These are phyloP conservation scores for Suhomyces xylopsoci DNA, from an alignment of 805 yeast genomes.

Conservation along the genomic window DNA sequence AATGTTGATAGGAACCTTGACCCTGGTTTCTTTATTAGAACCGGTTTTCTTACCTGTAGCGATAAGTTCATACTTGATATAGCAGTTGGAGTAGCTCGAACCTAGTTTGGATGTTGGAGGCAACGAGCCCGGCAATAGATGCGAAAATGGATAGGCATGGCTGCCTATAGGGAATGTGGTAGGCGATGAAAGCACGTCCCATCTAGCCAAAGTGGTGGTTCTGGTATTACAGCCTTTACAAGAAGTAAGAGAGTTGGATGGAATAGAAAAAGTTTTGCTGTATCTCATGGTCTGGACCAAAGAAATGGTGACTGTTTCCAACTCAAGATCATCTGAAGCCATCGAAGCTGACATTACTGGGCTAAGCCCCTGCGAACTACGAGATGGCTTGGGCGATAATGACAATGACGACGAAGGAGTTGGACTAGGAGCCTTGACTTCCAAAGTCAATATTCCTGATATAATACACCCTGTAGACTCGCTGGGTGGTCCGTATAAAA, in stretches of 20 bases:
- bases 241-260: slow-evolving; percentile 42
- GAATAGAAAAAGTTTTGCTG: slow-evolving; percentile 64
- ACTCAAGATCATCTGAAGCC: slow-evolving; percentile 41
- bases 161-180: slow-evolving; percentile 60
- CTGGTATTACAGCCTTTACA: slow-evolving; percentile 61
- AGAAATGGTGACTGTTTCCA: slow-evolving; percentile 59
- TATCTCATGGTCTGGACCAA: slow-evolving; percentile 70
- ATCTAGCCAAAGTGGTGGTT: slow-evolving; percentile 66
- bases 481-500: slow-evolving; percentile 72
- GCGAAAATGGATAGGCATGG: slow-evolving; percentile 91
- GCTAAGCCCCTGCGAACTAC: background rate
- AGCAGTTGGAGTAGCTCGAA: slow-evolving; percentile 40
- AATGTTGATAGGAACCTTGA: slow-evolving; percentile 65
- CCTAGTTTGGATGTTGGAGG: slow-evolving; percentile 81
- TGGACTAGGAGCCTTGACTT: slow-evolving; percentile 12
- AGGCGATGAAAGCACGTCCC: slow-evolving; percentile 74
- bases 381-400: background rate
- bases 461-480: slow-evolving; percentile 85
- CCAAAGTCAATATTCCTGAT: slow-evolving; percentile 69
- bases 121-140: slow-evolving; percentile 79
- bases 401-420: background rate
- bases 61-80: slow-evolving; percentile 71
- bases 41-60: slow-evolving; percentile 46
- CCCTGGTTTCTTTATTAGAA: slow-evolving; percentile 22
- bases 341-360: slow-evolving; percentile 11